Base-by-base conservation (phyloP, 2,329 filamentous ascomycete genomes). In the Stagonosporopsis chrysanthemi region DNA sequence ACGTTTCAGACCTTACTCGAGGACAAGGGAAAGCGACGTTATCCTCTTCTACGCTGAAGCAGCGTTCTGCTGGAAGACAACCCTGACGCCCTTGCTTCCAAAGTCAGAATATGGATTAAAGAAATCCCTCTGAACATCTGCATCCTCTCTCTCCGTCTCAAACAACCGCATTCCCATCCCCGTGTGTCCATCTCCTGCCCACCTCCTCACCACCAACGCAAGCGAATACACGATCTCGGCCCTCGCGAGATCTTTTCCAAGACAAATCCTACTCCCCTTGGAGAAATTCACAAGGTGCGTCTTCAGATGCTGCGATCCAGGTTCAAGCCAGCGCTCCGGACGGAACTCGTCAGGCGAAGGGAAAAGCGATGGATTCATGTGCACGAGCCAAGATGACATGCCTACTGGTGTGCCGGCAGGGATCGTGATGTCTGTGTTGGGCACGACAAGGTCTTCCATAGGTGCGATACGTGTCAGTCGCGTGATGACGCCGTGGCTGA, bases 231-330 rank as follows among this genome's bases (percentile, higher is more conserved):
- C 45, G 15, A 65, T 62, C 54, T 73, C 68, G 4, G 58, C 62
- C 17, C 62, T 56, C 9, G 63, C 71, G 7, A 72, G 52, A 60
- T 79, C 74, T 52, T 78, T 77, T 7, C 78, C 79, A 28, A 80
- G 57, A 56, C 78, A 81, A n/a, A 66, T 63, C n/a, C 78, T 60
- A 67, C 72, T 0, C n/a, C 77, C 78, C 38, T 72, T 74, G 24
- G 67, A 65, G 53, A 81, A 81, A 0, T 72, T 58, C 5, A 80
- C 68, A 33, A 80, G 58, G 49, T 76, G 78, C 24, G 67, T 71
- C 23, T 76, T 66, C 9, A 78, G 31, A 6, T 12, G 7, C 9
- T 58, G 43, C 0, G 33, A 54, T 2, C 36, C 52, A 2, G 48
- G 52, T 22, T 57, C 57, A 1, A 75, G 56, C 72, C 71, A 76